These are phyloP conservation scores for Teratosphaeria epicoccoides DNA, from an alignment of 2,329 filamentous ascomycete genomes.

Conservation along the genomic window DNA sequence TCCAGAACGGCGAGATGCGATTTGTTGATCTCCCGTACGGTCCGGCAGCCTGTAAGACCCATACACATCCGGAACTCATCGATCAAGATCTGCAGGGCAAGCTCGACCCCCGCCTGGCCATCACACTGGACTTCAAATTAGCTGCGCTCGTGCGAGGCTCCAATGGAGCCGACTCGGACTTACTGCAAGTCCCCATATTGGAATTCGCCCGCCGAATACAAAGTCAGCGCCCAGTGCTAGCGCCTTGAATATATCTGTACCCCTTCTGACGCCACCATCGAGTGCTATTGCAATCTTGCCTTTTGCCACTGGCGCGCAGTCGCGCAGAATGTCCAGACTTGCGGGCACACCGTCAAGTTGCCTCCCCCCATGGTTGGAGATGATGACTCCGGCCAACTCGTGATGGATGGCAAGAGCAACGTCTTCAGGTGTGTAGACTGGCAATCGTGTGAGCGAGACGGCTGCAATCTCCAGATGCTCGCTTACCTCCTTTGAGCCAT, in stretches of 20 bases:
- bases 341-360: slow-evolving; percentile 38
- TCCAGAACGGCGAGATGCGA: neutral
- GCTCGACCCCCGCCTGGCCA: neutral
- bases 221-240: slow-evolving; percentile 41
- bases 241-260: slow-evolving; percentile 42
- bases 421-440: slow-evolving; percentile 22
- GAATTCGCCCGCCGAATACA: neutral
- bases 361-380: slow-evolving; percentile 43
- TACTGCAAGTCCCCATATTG: neutral
- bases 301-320: neutral
- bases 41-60: neutral
- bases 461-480: neutral
- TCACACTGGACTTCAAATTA: neutral
- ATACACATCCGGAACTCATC: neutral
- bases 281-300: slow-evolving; percentile 35
- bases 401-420: slow-evolving; percentile 34
- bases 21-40: neutral
- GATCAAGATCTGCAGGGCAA: neutral
- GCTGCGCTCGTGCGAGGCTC: neutral
- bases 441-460: neutral
- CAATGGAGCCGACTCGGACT: neutral
- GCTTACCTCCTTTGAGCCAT: neutral
- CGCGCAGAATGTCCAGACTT: neutral
- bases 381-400: slow-evolving; percentile 40
- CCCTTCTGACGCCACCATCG: slow-evolving; percentile 41